These are phyloP conservation scores for Angophora floribunda DNA, from an alignment of 345 rosid species.

Conservation along the genomic window DNA sequence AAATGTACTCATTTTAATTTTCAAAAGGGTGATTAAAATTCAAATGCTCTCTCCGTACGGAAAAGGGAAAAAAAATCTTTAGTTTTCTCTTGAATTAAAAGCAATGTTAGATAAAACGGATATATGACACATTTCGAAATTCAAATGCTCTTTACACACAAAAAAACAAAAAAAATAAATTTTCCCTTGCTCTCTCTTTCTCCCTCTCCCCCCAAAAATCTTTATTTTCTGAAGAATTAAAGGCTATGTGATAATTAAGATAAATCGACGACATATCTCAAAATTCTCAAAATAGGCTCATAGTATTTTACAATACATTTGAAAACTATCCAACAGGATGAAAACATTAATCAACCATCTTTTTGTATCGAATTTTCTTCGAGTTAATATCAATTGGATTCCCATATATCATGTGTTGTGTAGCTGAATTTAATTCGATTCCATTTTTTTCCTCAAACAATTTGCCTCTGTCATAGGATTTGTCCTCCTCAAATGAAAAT, in stretches of 20 bases:
- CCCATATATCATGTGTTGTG: rapidly evolving
- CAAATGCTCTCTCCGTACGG: background rate
- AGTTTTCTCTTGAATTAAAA: background rate
- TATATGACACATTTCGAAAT: too few relatives aligned
- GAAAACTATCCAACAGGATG: background rate
- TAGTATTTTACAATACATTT: rapidly evolving
- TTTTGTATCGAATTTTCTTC: rapidly evolving
- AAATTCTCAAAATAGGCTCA: background rate
- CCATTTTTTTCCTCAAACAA: background rate
- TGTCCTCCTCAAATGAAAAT: background rate
- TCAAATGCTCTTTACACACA: too few relatives aligned
- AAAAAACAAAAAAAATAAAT: too few relatives aligned
- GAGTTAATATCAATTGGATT: background rate
- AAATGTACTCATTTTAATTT: background rate
- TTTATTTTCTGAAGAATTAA: background rate
- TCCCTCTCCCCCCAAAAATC: background rate
- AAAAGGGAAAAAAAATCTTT: too few relatives aligned
- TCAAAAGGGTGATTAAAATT: background rate
- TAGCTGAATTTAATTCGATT: background rate
- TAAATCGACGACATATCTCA: background rate
- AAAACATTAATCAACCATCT: background rate
- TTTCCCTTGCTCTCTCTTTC: too few relatives aligned
- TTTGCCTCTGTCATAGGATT: background rate
- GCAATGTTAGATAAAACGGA: too few relatives aligned
- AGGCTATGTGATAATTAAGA: background rate